phyloP scores from a whole-genome alignment of 2,329 filamentous ascomycete species.

The Trichoderma aggressivum region DNA sequence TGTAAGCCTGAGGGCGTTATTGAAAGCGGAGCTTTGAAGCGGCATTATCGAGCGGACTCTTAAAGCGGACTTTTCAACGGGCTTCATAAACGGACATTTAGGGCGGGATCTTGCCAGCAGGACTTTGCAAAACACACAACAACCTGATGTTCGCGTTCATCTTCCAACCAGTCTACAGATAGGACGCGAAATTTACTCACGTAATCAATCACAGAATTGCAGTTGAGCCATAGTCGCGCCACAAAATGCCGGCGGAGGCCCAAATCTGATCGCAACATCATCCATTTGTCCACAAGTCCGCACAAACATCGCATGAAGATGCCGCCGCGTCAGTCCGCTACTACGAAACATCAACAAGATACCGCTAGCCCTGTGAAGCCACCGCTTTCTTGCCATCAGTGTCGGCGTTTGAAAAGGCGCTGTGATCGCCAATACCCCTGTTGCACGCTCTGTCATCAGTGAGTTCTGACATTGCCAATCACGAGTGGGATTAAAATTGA shows the following conservation, averaged over 20 bases:
- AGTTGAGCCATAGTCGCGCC: not conserved
- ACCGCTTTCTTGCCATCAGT: not conserved
- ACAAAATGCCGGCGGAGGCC: not conserved
- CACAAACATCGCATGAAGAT: not conserved
- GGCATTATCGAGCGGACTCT: not conserved
- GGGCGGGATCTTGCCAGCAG: not conserved
- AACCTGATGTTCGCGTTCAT: not conserved
- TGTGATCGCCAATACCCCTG: constrained; percentile 7
- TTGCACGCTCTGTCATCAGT: constrained; percentile 14
- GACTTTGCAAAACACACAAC: not conserved
- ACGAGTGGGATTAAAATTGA: not conserved
- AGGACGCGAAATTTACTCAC: not conserved
- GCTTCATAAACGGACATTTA: not conserved
- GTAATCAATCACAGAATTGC: not conserved
- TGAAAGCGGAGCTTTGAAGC: not conserved
- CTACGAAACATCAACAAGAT: not conserved
- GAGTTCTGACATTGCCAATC: not conserved
- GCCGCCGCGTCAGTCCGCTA: not conserved
- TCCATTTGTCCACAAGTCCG: not conserved
- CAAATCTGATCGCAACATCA: not conserved
- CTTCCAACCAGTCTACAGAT: not conserved
- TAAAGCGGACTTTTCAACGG: not conserved
- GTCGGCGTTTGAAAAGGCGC: constrained; percentile 10
- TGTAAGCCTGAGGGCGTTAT: not conserved
- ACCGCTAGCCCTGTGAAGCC: not conserved